Evolutionary conservation across 768 basidiomycete species (phyloP).

Genomic region (Panaeolus cyanescens): DNA sequence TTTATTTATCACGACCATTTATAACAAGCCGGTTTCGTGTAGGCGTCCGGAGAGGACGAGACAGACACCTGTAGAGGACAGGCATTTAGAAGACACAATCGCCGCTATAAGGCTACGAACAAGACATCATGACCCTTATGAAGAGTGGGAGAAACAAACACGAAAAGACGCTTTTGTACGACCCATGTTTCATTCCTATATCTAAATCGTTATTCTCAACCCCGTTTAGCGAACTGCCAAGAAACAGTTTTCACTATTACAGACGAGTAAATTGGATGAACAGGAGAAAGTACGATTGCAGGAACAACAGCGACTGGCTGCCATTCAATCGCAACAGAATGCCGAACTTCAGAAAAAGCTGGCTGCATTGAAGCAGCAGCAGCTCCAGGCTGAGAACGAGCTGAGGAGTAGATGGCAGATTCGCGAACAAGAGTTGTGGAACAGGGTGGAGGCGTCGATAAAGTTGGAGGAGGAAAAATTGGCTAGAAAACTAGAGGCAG

Average conservation of each 20-base stretch:
- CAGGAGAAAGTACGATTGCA: conserved; percentile 42
- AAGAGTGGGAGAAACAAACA: conserved; percentile 57
- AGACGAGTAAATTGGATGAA: conserved; percentile 38
- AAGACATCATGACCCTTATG: conserved; percentile 56
- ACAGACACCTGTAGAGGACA: conserved; percentile 40
- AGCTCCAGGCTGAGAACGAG: conserved; percentile 46
- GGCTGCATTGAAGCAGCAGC: conserved; percentile 39
- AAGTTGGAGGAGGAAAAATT: conserved; percentile 63
- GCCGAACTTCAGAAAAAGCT: conserved; percentile 52
- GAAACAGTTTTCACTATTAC: conserved; percentile 36
- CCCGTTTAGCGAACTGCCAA: conserved; percentile 43
- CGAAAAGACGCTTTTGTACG: conserved; percentile 54
- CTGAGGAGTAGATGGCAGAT: conserved; percentile 50
- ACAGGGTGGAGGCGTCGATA: conserved; percentile 64
- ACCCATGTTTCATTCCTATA: conserved; percentile 6
- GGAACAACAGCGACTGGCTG: conserved; percentile 36
- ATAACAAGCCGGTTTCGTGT: conserved; percentile 1
- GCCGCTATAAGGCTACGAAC: conserved; percentile 53
- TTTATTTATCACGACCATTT: background rate
- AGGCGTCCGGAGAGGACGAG: conserved; percentile 27
- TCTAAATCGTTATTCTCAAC: background rate
- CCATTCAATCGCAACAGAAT: conserved; percentile 49
- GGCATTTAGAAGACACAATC: conserved; percentile 48
- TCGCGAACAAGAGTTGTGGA: conserved; percentile 55
- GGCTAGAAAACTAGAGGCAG: conserved; percentile 52